phyloP scores from a whole-genome alignment of 345 rosid genomes.

The Lepidium africanum region DNA sequence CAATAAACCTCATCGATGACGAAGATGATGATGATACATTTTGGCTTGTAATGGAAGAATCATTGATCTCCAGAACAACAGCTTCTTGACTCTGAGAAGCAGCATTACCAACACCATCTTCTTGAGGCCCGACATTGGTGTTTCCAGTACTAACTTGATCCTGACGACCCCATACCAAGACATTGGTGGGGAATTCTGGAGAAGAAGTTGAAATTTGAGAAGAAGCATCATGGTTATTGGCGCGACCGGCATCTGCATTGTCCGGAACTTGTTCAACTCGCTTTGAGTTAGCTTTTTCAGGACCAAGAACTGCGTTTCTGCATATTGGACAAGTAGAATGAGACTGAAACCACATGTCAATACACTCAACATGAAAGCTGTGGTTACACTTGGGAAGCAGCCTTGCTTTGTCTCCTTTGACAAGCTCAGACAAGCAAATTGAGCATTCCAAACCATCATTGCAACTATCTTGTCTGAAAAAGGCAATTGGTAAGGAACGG shows the following conservation, averaged over 20 bases:
- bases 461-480: slow-evolving; percentile 40
- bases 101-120: slow-evolving; percentile 36
- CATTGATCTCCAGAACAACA: slow-evolving; percentile 39
- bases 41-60: slow-evolving; percentile 41
- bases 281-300: slow-evolving; percentile 12
- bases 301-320: slow-evolving; percentile 41
- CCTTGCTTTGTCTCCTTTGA: slow-evolving; percentile 67
- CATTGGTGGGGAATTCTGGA: slow-evolving; percentile 76
- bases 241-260: slow-evolving; percentile 11
- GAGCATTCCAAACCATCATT: slow-evolving; percentile 74
- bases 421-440: slow-evolving; percentile 77
- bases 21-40: slow-evolving; percentile 17
- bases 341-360: slow-evolving; percentile 96
- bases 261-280: slow-evolving; percentile 12
- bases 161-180: slow-evolving; percentile 80
- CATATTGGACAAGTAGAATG: slow-evolving; percentile 93
- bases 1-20: slow-evolving; percentile 28
- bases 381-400: slow-evolving; percentile 74
- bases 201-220: slow-evolving; percentile 34
- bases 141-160: slow-evolving; percentile 53
- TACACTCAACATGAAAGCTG: slow-evolving; percentile 84
- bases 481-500: slow-evolving; percentile 52
- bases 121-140: slow-evolving; percentile 31
- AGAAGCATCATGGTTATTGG: slow-evolving; percentile 20
- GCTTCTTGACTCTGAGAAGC: slow-evolving; percentile 30